phyloP scores from a whole-genome alignment of 441 rosid species.

The Pelargonium cotyledonis region DNA sequence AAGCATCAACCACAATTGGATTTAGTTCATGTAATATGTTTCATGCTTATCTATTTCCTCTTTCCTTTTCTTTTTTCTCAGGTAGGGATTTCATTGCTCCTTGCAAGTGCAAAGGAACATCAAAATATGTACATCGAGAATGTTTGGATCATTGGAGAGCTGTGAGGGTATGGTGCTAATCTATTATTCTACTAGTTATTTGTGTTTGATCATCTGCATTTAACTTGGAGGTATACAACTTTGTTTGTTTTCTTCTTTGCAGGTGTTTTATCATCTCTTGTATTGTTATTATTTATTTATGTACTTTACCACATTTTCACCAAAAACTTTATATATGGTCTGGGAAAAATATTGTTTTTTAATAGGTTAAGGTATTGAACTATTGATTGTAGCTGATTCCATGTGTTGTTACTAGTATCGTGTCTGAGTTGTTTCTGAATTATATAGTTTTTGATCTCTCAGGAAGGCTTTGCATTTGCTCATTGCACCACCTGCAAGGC shows the following conservation, averaged over 20 bases:
- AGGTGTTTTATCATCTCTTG: not conserved
- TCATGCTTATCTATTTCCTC: conserved; percentile 11
- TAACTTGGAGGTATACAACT: not conserved
- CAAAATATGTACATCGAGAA: conserved; percentile 93
- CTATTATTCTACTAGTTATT: not conserved
- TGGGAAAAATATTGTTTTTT: not conserved
- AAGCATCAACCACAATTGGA: not conserved
- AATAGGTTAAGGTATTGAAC: not conserved
- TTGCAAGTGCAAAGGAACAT: conserved; percentile 97
- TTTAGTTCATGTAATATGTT: not conserved
- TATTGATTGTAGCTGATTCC: not conserved
- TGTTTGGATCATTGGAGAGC: conserved; percentile 99
- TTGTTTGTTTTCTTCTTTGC: not conserved
- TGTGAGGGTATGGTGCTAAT: conserved; percentile 43
- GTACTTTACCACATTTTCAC: not conserved
- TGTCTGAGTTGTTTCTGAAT: conserved; percentile 6
- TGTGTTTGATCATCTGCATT: not conserved
- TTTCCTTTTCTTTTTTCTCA: conserved; percentile 22
- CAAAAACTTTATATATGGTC: not conserved
- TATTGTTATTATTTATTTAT: not conserved
- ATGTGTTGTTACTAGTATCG: not conserved
- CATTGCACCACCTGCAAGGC: conserved; percentile 99
- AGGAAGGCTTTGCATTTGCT: conserved; percentile 99
- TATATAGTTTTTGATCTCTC: conserved; percentile 17
- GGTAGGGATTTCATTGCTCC: conserved; percentile 99